Evolutionary conservation across 169 alveolate species (phyloP).

Genomic region (Cryptosporidium tyzzeri): DNA sequence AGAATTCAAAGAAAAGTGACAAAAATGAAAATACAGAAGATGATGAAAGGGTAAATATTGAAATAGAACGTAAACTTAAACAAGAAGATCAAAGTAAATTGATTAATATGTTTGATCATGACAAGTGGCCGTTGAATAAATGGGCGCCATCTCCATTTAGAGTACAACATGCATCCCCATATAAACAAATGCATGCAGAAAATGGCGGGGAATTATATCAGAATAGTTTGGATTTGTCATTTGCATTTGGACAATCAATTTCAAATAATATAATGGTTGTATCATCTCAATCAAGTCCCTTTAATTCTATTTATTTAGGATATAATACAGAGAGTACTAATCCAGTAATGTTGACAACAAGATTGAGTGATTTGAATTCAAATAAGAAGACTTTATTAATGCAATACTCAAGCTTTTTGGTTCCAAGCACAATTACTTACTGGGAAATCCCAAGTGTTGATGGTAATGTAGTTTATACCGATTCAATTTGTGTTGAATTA

Average conservation of each 20-base stretch:
- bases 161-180: constrained; percentile 56
- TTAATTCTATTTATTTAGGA: constrained; percentile 61
- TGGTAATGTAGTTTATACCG: constrained; percentile 35
- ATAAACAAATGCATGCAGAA: neutral
- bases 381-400: constrained; percentile 32
- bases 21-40: neutral
- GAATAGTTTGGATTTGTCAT: constrained; percentile 61
- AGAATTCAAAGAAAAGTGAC: neutral
- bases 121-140: constrained; percentile 71
- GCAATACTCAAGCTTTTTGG: constrained; percentile 55
- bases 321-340: constrained; percentile 53
- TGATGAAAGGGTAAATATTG: neutral
- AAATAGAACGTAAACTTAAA: neutral
- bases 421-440: constrained; percentile 53
- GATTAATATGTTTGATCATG: constrained; percentile 38
- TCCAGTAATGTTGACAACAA: constrained; percentile 58
- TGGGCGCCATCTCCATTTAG: constrained; percentile 76
- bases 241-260: constrained; percentile 70
- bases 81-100: constrained; percentile 38
- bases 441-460: constrained; percentile 71
- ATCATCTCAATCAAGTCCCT: constrained; percentile 54
- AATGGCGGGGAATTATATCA: constrained; percentile 39
- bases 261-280: constrained; percentile 32
- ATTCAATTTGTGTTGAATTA: constrained; percentile 70
- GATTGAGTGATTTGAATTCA: constrained; percentile 21